These are phyloP conservation scores for Strombidium stylifer DNA, from an alignment of 73 alveolate genomes.

Conservation along the genomic window DNA sequence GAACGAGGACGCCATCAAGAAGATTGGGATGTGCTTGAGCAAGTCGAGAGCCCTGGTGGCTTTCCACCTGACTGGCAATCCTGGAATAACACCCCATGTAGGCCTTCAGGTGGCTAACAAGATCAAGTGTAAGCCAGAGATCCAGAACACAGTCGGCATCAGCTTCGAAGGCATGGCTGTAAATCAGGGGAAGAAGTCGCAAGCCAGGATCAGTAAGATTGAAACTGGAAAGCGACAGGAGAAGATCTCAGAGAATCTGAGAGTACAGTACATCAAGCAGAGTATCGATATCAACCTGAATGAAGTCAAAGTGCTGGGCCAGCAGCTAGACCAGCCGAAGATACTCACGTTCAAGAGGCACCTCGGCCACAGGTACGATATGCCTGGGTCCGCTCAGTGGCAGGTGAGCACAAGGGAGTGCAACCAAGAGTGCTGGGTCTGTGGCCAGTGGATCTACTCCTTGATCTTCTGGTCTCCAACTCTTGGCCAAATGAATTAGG, in stretches of 20 bases:
- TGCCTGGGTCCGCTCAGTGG: slow-evolving; percentile 30
- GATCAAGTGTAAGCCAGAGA: slow-evolving; percentile 7
- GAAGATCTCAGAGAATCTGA: neutral
- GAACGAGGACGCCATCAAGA: neutral
- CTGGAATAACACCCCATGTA: slow-evolving; percentile 5
- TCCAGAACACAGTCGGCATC: neutral
- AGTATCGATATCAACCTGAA: slow-evolving; percentile 1
- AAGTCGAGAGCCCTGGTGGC: slow-evolving; percentile 8
- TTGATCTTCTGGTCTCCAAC: slow-evolving; percentile 22
- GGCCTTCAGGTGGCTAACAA: neutral
- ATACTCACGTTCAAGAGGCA: slow-evolving; percentile 1
- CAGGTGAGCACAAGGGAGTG: neutral
- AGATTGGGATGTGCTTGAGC: neutral
- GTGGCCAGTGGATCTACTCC: slow-evolving; percentile 8
- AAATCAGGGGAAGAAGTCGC: neutral
- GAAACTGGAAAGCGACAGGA: slow-evolving; percentile 21
- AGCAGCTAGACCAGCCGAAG: neutral
- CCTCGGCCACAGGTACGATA: slow-evolving; percentile 21
- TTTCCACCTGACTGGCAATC: slow-evolving; percentile 29
- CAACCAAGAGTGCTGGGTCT: slow-evolving; percentile 30
- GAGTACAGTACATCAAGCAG: neutral
- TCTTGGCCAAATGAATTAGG: too few species aligned
- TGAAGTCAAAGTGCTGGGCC: neutral
- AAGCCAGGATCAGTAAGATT: slow-evolving; percentile 2
- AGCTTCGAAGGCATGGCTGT: neutral